Evolutionary conservation across 805 yeast genomes (phyloP).

Genomic region (Metschnikowia baotianmanensis): DNA sequence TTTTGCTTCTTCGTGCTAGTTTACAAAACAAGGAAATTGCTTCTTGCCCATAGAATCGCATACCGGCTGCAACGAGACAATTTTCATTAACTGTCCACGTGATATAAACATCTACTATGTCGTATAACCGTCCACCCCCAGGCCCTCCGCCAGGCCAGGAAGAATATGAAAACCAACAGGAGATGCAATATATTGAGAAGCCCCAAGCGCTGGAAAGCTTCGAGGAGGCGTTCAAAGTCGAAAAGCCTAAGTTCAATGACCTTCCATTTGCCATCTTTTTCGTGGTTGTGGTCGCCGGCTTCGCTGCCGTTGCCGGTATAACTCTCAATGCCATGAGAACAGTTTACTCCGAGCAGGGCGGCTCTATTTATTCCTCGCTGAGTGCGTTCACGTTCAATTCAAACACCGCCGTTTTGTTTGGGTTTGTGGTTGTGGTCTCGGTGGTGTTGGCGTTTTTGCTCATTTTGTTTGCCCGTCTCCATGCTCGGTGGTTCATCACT

Average conservation of each 20-base stretch:
- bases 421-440: conserved; percentile 60
- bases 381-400: conserved; percentile 68
- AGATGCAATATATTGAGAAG: conserved; percentile 25
- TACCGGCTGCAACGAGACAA: no score
- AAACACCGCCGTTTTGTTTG: conserved; percentile 68
- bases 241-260: conserved; percentile 65
- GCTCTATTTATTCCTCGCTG: conserved; percentile 54
- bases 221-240: conserved; percentile 67
- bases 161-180: conserved; percentile 31
- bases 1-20: no score
- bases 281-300: conserved; percentile 52
- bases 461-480: conserved; percentile 57
- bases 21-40: no score
- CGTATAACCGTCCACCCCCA: conserved; percentile 9
- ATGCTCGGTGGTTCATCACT: conserved; percentile 65
- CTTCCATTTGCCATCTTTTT: conserved; percentile 63
- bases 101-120: conserved; percentile 2
- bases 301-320: conserved; percentile 66
- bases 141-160: conserved; percentile 9
- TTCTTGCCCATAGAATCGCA: no score
- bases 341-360: conserved; percentile 55
- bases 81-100: no score
- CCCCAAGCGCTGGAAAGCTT: conserved; percentile 42
- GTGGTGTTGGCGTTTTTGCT: conserved; percentile 57
- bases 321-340: conserved; percentile 62